Evolutionary conservation across 495 filamentous ascomycete species (phyloP), one percentile per base, ranked within the genome.

Genomic region (Parachaetomium inaequale): DNA sequence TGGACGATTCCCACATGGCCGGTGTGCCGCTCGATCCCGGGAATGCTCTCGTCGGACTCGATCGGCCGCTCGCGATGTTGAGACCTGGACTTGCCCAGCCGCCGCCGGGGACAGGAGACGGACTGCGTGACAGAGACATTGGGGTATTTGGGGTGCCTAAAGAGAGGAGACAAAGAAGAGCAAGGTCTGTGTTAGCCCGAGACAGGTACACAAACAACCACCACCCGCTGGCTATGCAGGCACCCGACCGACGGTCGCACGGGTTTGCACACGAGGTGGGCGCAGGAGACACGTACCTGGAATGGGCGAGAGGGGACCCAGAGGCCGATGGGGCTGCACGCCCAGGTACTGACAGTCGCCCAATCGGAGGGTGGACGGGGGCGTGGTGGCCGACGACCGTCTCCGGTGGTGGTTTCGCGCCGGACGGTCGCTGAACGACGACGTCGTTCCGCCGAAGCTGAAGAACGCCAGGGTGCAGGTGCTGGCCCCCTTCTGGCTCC

Each of bases 61-160:
- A 84, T 68, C 82, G 80, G 62, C 87, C 88, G 72, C 87, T 92
- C 43, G 81, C 77, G 60, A 85, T 84, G 51, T 83, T 87, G 55
- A 95, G 79, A 32, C 90, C 91, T 21, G 92, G 92, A 75, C 87
- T 93, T 60, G 90, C 85, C 92, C 92, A 96, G 66, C 91, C 91
- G 68, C 88, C 90, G 66, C 88, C 88, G 63, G 83, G 85, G 58
- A 84, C 82, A 62, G 91, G 91, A 52, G 90, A 93, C 50, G 91
- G 91, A 68, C 90, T 93, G 75, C 90, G 85, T 57, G 90, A 92
- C 58, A 92, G 75, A 66, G 91, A 90, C 92, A 96, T 95, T 64
- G 78, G 73, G 63, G 65, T 64, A 53, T 70, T 77, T 25, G 80
- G 79, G 32, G 78, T 82, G 61, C 76, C 79, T 78, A 58, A 40